phyloP scores from a whole-genome alignment of 139 green algal species.

The Haematococcus sp. region DNA sequence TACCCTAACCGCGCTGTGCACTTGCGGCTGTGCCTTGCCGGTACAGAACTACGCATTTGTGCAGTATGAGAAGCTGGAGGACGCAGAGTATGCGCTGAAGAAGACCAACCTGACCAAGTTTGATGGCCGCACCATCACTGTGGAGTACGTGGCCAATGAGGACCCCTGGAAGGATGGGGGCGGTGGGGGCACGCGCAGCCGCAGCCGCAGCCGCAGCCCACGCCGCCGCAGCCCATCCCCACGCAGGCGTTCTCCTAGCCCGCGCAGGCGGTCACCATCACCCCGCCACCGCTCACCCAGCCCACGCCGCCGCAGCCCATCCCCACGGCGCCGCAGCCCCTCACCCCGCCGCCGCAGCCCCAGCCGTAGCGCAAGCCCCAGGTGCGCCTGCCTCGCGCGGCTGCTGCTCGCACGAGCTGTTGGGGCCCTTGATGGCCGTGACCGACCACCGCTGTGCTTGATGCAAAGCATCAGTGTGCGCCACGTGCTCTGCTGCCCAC shows the following conservation, averaged over 20 bases:
- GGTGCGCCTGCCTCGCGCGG: too few relatives aligned
- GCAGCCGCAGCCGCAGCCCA: slow-evolving; percentile 11
- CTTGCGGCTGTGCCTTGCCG: too few relatives aligned
- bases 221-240: slow-evolving; percentile 13
- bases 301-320: slow-evolving; percentile 15
- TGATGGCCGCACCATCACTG: slow-evolving; percentile 57
- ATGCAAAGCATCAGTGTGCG: too few relatives aligned
- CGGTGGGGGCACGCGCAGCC: not conserved
- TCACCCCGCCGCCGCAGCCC: not conserved
- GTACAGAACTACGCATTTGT: slow-evolving; percentile 68
- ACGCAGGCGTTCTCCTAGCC: too few relatives aligned
- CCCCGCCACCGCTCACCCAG: not conserved
- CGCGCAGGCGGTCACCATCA: not conserved
- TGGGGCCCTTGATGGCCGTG: too few relatives aligned
- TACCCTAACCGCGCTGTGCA: too few relatives aligned
- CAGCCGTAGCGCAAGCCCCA: not conserved
- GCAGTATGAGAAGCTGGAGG: slow-evolving; percentile 59
- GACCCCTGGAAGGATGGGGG: not conserved
- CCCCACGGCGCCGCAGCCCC: not conserved
- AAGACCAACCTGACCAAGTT: slow-evolving; percentile 45
- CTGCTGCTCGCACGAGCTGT: too few relatives aligned
- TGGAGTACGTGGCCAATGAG: slow-evolving; percentile 61
- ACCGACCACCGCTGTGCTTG: too few relatives aligned
- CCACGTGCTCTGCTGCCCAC: too few relatives aligned
- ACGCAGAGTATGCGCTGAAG: slow-evolving; percentile 56